Base-by-base conservation (phyloP, 371 early-diverging fungal genomes). In the Conidiobolus incongruus region DNA sequence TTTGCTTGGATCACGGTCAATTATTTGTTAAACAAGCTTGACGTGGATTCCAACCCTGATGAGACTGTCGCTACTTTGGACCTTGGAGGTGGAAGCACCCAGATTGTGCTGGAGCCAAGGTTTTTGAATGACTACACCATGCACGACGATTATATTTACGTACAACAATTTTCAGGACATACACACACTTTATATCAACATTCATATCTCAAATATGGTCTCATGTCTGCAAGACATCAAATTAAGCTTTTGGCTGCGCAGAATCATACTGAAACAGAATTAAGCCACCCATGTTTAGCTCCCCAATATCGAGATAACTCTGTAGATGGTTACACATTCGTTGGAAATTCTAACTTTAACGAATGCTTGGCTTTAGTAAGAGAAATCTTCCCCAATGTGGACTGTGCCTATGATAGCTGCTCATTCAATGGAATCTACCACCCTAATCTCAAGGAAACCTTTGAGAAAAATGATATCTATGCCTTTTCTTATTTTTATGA, bases 1-100 rank as follows among this genome's bases (percentile, higher is more conserved):
- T 95, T 70, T 63, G 94, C 94, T n/a, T 95, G 96, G 96, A 81
- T 95, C 43, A 93, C 94, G 0, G 86, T 93, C 36, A 95, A 95
- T 55, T 93, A 81, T 51, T 62, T 95, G n/a, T 61, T 90, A 21
- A 59, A 60, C 1, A 65, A 62, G 16, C 46, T 79, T 22, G 64
- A 52, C 21, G 44, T 51, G 1, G 56, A 63, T 6, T 42, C 51
- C 19, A 58, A 61, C 40, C 50, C 48, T 29, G 61, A 53, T 15
- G 52, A 67, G 2, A 88, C 90, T 1, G 90, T 77, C 1, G 94
- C 87, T 2, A 73, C 88, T n/a, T 75, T 95, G 64, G 96, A 95
- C 59, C 61, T 95, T 43, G 96, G 96, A 29, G 96, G 96, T 44
- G 96, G 81, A 1, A 85, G 86, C 1, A 88, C 91, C 0, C 93